Evolutionary conservation across 441 rosid genomes (phyloP).

Genomic region (Iberis amara): DNA sequence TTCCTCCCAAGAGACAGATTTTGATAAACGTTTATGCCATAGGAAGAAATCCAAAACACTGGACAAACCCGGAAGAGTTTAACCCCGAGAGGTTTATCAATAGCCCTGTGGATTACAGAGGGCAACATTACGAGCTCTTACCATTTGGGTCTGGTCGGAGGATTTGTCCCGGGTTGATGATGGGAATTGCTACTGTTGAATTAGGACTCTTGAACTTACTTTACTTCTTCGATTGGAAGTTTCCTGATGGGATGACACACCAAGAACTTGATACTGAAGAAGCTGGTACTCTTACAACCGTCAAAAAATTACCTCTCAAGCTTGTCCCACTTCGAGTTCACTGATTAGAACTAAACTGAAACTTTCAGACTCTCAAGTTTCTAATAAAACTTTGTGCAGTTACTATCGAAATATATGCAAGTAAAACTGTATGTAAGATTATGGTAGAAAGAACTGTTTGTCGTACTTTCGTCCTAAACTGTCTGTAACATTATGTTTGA

Average conservation of each 20-base stretch:
- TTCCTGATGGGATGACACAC: conserved; percentile 14
- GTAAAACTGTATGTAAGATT: too few relatives aligned
- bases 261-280: conserved; percentile 11
- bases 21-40: conserved; percentile 21
- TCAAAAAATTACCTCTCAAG: conserved; percentile 15
- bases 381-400: too few relatives aligned
- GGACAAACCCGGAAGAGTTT: conserved; percentile 40
- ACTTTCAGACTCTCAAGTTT: background rate
- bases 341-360: background rate
- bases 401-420: too few relatives aligned
- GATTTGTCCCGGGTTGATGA: conserved; percentile 30
- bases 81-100: conserved; percentile 37
- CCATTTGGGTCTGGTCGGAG: conserved; percentile 42
- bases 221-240: conserved; percentile 23
- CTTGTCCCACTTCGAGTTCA: conserved; percentile 18
- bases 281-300: conserved; percentile 20
- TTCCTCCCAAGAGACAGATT: conserved; percentile 22
- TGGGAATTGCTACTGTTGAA: conserved; percentile 29
- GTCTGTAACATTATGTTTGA: too few relatives aligned
- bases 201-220: conserved; percentile 26
- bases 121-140: conserved; percentile 37
- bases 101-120: conserved; percentile 27
- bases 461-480: too few relatives aligned
- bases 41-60: conserved; percentile 38
- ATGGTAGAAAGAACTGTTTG: too few relatives aligned